phyloP scores from a whole-genome alignment of 2,329 filamentous ascomycete genomes.

The Colletotrichum tamarilloi region DNA sequence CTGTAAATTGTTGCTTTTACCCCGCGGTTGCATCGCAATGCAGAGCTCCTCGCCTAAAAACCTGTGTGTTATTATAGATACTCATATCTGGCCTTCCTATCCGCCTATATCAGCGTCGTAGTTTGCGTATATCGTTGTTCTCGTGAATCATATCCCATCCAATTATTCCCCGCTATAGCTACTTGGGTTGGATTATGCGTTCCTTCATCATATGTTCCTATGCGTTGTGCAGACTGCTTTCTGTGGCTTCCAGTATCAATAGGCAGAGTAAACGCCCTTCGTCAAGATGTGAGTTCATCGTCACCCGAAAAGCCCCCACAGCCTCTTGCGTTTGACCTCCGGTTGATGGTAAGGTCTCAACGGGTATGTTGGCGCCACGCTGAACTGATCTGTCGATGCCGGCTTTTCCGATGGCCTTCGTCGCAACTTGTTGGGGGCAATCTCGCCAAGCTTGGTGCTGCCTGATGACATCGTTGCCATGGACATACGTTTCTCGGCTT shows the following conservation, averaged over 20 bases:
- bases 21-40: background rate
- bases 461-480: conserved; percentile 52
- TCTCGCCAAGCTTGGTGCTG: conserved; percentile 59
- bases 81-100: background rate
- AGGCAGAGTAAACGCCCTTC: background rate
- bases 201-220: too few species aligned
- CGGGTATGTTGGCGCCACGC: conserved; percentile 23
- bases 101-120: background rate
- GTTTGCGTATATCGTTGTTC: background rate
- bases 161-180: background rate
- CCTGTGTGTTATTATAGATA: background rate
- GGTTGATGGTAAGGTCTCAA: conserved; percentile 19
- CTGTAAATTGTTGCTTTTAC: background rate
- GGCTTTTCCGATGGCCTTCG: background rate
- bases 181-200: background rate
- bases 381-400: background rate
- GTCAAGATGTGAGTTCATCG: background rate
- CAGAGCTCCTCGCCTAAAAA: background rate
- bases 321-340: conserved; percentile 3
- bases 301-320: conserved; percentile 29
- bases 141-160: background rate
- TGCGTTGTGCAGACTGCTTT: background rate
- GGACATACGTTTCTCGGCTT: conserved; percentile 38
- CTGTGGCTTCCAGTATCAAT: background rate
- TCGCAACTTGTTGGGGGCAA: conserved; percentile 35